Evolutionary conservation across 2,329 filamentous ascomycete species (phyloP).

Genomic region (Pyrenochaeta sp.): DNA sequence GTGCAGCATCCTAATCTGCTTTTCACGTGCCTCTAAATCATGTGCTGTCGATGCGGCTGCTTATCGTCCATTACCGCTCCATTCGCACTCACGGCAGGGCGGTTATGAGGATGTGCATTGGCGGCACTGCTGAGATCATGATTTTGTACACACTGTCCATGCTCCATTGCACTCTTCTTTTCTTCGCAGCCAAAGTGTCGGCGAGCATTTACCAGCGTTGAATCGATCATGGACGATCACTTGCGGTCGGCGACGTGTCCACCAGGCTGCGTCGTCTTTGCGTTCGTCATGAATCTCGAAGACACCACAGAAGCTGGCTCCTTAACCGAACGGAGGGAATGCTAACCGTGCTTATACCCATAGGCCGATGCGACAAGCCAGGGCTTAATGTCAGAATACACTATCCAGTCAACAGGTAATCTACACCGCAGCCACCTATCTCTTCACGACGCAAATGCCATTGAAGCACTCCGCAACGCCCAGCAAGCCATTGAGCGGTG

Average conservation of each 20-base stretch:
- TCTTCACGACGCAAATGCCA: conserved; percentile 15
- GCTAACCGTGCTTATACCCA: neutral
- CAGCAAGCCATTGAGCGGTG: conserved; percentile 8
- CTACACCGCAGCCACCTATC: conserved; percentile 5
- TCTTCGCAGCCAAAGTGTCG: neutral
- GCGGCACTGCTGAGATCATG: neutral
- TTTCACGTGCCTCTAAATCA: neutral
- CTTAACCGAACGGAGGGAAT: conserved; percentile 1
- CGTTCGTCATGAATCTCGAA: conserved; percentile 4
- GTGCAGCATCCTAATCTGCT: neutral
- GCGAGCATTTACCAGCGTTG: conserved; percentile 8
- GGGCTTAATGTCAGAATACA: conserved; percentile 14
- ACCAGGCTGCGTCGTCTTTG: neutral
- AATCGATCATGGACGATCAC: conserved; percentile 21
- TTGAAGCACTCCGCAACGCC: conserved; percentile 6
- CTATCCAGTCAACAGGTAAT: conserved; percentile 16
- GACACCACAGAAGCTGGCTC: neutral
- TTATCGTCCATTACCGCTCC: conserved; percentile 17
- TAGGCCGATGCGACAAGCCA: conserved; percentile 6
- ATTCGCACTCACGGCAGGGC: conserved; percentile 2
- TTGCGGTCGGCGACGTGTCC: conserved; percentile 20
- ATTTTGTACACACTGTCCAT: neutral
- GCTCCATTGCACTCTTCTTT: neutral
- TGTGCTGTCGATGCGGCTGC: neutral
- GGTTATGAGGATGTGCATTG: conserved; percentile 4